Conservation (phyloP, 2,329 filamentous ascomycete genomes). For the Diplocarpon rosae region DNA sequence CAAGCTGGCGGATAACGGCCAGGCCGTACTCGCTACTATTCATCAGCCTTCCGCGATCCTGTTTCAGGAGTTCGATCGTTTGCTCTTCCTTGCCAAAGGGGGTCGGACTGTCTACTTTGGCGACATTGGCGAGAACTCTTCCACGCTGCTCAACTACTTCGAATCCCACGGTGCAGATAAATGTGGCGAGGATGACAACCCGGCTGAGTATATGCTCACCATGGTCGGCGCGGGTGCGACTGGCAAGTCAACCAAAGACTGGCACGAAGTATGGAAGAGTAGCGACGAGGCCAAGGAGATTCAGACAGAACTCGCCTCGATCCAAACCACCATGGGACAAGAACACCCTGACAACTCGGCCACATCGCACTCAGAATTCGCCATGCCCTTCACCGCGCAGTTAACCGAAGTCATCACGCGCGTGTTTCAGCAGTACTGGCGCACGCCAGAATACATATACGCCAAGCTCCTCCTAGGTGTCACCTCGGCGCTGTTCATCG, state of each 20-base stretch:
- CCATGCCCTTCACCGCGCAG: slow-evolving; percentile 60
- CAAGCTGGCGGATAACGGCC: slow-evolving; percentile 79
- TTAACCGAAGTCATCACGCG: slow-evolving; percentile 52
- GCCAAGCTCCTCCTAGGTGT: slow-evolving; percentile 52
- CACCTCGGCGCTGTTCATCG: slow-evolving; percentile 44
- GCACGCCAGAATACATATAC: slow-evolving; percentile 65
- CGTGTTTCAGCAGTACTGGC: slow-evolving; percentile 71
- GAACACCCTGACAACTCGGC: slow-evolving; percentile 47
- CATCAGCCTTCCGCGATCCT: slow-evolving; percentile 91
- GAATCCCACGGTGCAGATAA: slow-evolving; percentile 56
- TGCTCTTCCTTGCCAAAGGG: slow-evolving; percentile 67
- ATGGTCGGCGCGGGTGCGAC: slow-evolving; percentile 49
- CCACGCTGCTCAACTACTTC: slow-evolving; percentile 48
- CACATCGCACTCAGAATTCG: slow-evolving; percentile 53
- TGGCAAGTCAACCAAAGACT: slow-evolving; percentile 47
- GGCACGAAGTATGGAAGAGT: slow-evolving; percentile 36
- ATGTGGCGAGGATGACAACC: slow-evolving; percentile 63
- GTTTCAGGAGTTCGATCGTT: slow-evolving; percentile 79
- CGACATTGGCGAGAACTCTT: slow-evolving; percentile 47
- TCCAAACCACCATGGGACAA: slow-evolving; percentile 31
- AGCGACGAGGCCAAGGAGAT: slow-evolving; percentile 26
- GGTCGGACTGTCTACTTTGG: slow-evolving; percentile 77
- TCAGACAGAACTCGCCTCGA: slow-evolving; percentile 16
- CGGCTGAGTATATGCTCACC: slow-evolving; percentile 60
- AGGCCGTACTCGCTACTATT: slow-evolving; percentile 88